Evolutionary conservation across 306 rosid species (phyloP), one percentile per base, ranked within the genome.

Genomic region (Vachellia collinsii): DNA sequence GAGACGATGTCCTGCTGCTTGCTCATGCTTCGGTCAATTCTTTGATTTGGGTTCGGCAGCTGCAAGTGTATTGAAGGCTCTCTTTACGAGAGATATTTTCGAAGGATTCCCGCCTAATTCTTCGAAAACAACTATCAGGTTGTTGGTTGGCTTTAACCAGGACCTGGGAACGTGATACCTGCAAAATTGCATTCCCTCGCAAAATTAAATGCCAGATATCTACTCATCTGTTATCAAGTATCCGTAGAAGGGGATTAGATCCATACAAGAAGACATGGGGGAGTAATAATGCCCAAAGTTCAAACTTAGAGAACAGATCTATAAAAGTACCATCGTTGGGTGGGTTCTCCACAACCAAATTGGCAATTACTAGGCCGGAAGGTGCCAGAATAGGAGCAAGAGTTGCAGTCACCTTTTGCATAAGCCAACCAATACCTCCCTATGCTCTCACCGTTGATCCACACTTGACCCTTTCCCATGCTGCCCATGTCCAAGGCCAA

Each of bases 161-260:
- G 99, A 89, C 73, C 98, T 87, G 20, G 99, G 99, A 80, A 96
- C 91, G 23, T 96, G 98, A 77, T 95, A 95, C 98, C 98, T 94
- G 85, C n/a, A 82, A 72, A 82, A 12, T 43, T 70, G 54, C 74
- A 5, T 42, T 22, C 53, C 20, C 19, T 11, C 66, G 11, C 19
- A 61, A 11, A 61, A 68, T 68, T 23, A 56, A 20, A 56, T 3
- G 11, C 36, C 3, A 39, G 41, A 25, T 6, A 79, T 19, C 17
- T 7, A 42, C 10, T 69, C 51, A 42, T 74, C 56, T 58, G 7
- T 34, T 14, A 25, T 48, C 69, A 59, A 68, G 14, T 1, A 48
- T 29, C 34, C 34, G 34, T 22, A 62, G 6, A 61, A 29, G 29
- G 37, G 25, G 37, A 25, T 6, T 25, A 25, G 39, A 10, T 29